phyloP scores from a whole-genome alignment of 164 flowering plant species.

The Dillenia turbinata region DNA sequence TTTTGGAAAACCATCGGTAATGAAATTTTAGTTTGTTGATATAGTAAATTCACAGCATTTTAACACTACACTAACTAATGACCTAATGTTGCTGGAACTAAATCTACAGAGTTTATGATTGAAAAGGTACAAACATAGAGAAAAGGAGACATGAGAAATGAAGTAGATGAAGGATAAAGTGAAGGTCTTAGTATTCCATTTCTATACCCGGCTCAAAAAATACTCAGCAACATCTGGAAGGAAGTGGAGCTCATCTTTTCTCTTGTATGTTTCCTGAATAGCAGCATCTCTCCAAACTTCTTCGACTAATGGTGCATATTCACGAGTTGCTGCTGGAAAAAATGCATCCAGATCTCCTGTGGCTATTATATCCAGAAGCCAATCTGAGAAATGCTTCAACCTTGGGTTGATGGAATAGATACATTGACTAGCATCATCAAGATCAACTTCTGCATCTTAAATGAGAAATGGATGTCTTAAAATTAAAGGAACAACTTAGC shows the following conservation, averaged over 20 bases:
- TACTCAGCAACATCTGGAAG: constrained; percentile 97
- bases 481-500: not conserved
- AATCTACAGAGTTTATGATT: too few relatives aligned
- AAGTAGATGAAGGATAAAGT: not conserved
- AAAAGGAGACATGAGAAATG: too few relatives aligned
- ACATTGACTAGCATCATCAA: constrained; percentile 35
- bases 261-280: constrained; percentile 75
- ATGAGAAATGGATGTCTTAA: not conserved
- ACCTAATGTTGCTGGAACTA: too few relatives aligned
- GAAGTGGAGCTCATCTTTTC: constrained; percentile 87
- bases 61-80: too few relatives aligned
- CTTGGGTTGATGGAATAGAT: constrained; percentile 82
- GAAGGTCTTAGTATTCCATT: not conserved
- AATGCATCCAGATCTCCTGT: constrained; percentile 96
- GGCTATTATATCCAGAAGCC: constrained; percentile 97
- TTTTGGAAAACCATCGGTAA: too few relatives aligned
- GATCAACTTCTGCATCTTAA: constrained; percentile 49
- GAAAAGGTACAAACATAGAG: too few relatives aligned
- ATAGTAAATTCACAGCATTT: too few relatives aligned
- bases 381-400: constrained; percentile 94
- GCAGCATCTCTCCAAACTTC: constrained; percentile 98
- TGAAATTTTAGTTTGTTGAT: too few relatives aligned
- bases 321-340: constrained; percentile 99
- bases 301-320: constrained; percentile 96
- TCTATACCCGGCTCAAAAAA: constrained; percentile 79